Evolutionary conservation across 2,329 filamentous ascomycete genomes (phyloP), one percentile per base, ranked within the genome.

Genomic region (Dothidotthia symphoricarpi): DNA sequence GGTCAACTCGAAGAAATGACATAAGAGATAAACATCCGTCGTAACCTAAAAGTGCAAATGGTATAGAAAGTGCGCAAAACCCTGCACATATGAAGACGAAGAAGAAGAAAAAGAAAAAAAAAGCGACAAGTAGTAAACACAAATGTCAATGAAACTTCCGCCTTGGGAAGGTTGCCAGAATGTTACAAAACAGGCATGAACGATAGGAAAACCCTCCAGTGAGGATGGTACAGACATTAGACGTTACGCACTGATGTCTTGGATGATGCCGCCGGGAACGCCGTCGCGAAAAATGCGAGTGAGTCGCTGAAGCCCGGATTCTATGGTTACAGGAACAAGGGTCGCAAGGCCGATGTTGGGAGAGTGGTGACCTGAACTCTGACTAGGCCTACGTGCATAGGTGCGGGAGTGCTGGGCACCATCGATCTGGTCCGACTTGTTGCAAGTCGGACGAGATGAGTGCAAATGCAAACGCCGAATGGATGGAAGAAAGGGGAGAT

Each of bases 161-260:
- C 45, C 36, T 33, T 47, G 36, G 35, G 25, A 12, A 27, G 11
- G 6, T 39, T 36, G 52, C 50, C 49, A 36, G 25, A n/a, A n/a
- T 22, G 19, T 22, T 22, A 49, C 34, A 39, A 40, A 55, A 52
- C 51, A 52, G 41, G 45, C 46, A 40, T 45, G 38, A 51, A 47
- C 39, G 43, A 45, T 61, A 55, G 47, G 51, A 56, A 58, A 53
- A 29, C 39, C 54, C 51, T 48, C 44, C 33, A 41, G 16, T 41
- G 50, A 42, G 45, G 55, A 41, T 39, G 38, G 47, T 50, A 49
- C 57, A 64, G 54, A 64, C 59, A 64, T 64, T 64, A 64, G 43
- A 52, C 41, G 41, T 61, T 57, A 57, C 34, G 19, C 36, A 41
- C 49, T 51, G 45, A 50, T 58, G 54, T 53, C 50, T 43, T 49